phyloP scores from a whole-genome alignment of 257 asterid genomes.

The Ajuga chamaepitys region DNA sequence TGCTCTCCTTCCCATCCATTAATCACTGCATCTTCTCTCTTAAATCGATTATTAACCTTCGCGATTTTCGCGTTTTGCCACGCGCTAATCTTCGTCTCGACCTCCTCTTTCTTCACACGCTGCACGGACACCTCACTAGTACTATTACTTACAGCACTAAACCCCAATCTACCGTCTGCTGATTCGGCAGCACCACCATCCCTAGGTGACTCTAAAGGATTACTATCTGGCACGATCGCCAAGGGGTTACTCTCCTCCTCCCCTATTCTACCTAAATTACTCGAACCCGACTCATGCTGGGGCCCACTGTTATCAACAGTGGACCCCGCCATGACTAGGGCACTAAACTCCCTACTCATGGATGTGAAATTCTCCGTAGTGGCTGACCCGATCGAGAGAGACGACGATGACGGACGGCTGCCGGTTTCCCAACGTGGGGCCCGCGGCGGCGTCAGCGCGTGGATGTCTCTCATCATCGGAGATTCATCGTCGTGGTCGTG shows the following conservation, averaged over 20 bases:
- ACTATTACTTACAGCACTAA: not conserved
- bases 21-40: conserved; percentile 76
- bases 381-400: conserved; percentile 36
- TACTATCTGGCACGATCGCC: conserved; percentile 62
- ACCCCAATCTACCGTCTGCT: not conserved
- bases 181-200: not conserved
- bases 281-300: conserved; percentile 27
- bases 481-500: conserved; percentile 15
- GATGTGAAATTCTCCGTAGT: conserved; percentile 43
- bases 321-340: conserved; percentile 63
- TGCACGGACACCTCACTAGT: conserved; percentile 33
- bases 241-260: conserved; percentile 70
- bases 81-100: conserved; percentile 75
- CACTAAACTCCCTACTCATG: conserved; percentile 80
- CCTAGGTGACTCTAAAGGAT: conserved; percentile 33
- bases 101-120: conserved; percentile 83
- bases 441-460: conserved; percentile 71
- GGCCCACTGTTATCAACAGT: conserved; percentile 16
- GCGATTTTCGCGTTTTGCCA: conserved; percentile 84
- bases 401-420: conserved; percentile 42
- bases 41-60: conserved; percentile 77
- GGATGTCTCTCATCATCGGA: conserved; percentile 59
- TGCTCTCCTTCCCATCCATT: conserved; percentile 84
- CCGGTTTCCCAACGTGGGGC: conserved; percentile 36
- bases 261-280: conserved; percentile 41